Evolutionary conservation across 306 rosid genomes (phyloP).

Genomic region (Rosa chinensis): DNA sequence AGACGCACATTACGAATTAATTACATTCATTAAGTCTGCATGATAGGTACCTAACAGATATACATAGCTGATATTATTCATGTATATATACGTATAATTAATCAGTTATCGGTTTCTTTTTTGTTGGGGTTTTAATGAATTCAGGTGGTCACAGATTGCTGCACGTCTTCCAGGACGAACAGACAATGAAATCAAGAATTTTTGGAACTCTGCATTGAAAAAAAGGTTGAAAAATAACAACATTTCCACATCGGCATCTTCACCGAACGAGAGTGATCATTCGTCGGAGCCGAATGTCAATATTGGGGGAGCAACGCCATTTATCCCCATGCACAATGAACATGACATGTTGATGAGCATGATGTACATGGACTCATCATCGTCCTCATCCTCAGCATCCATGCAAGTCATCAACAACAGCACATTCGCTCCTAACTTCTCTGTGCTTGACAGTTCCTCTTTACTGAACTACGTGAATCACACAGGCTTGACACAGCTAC

Average conservation of each 20-base stretch:
- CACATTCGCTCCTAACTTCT: slow-evolving; percentile 44
- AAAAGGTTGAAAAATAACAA: slow-evolving; percentile 52
- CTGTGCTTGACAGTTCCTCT: slow-evolving; percentile 36
- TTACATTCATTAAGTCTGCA: background rate
- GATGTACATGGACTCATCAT: slow-evolving; percentile 60
- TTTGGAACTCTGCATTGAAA: slow-evolving; percentile 90
- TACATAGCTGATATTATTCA: background rate
- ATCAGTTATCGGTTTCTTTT: background rate
- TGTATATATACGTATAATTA: background rate
- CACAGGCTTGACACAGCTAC: slow-evolving; percentile 47
- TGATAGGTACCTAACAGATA: background rate
- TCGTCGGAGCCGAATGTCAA: slow-evolving; percentile 41
- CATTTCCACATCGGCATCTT: slow-evolving; percentile 28
- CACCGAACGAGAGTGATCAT: slow-evolving; percentile 58
- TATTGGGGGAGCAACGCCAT: slow-evolving; percentile 22
- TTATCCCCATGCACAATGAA: slow-evolving; percentile 46
- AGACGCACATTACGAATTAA: background rate
- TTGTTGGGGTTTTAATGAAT: background rate
- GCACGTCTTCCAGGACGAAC: slow-evolving; percentile 96
- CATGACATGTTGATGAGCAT: slow-evolving; percentile 20
- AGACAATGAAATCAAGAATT: slow-evolving; percentile 90
- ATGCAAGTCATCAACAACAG: slow-evolving; percentile 35
- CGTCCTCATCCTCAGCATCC: slow-evolving; percentile 62
- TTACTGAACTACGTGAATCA: slow-evolving; percentile 26
- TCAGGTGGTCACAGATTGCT: slow-evolving; percentile 97